Percentiles rank a stretch among this genome's conserved stretches.
Conservation (phyloP, 495 filamentous ascomycete species). For the Tetracladium setigerum region DNA sequence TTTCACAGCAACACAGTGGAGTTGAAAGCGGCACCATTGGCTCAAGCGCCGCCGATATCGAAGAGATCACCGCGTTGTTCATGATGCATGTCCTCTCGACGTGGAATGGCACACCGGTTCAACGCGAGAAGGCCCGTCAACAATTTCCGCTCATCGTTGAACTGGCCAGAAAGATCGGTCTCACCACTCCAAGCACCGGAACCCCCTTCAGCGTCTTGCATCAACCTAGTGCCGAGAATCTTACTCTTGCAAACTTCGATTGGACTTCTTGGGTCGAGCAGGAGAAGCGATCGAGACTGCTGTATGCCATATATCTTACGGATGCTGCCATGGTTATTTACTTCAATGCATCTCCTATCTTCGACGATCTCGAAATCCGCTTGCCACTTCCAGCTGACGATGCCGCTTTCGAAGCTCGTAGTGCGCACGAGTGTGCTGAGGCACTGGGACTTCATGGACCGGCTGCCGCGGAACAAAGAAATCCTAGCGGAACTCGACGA, state of each 20-base stretch:
- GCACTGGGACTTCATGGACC: conserved; percentile 49
- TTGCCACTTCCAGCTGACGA: conserved; percentile 60
- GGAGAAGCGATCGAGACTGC: conserved; percentile 53
- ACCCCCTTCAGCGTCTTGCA: conserved; percentile 35
- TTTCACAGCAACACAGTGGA: conserved; percentile 25
- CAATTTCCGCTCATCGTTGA: conserved; percentile 43
- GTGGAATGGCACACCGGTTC: conserved; percentile 55
- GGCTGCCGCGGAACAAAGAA: conserved; percentile 33
- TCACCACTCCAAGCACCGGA: conserved; percentile 38
- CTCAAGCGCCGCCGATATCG: conserved; percentile 34
- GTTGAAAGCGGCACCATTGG: conserved; percentile 25
- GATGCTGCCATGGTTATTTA: conserved; percentile 55
- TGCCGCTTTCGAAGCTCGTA: conserved; percentile 55
- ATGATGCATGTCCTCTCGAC: conserved; percentile 48
- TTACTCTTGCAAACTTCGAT: conserved; percentile 36
- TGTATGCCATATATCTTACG: conserved; percentile 50
- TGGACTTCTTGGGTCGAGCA: conserved; percentile 61
- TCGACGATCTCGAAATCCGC: conserved; percentile 47
- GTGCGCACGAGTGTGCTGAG: conserved; percentile 47
- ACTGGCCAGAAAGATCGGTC: conserved; percentile 39
- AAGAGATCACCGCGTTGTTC: conserved; percentile 53
- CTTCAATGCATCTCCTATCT: conserved; percentile 51
- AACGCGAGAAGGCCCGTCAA: conserved; percentile 46
- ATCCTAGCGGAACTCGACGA: conserved; percentile 49
- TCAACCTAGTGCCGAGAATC: conserved; percentile 29